A percentile compares a stretch with the other conserved stretches of the same genome.
Conservation (phyloP, 345 rosid genomes). For the Bruguiera gymnorhiza region DNA sequence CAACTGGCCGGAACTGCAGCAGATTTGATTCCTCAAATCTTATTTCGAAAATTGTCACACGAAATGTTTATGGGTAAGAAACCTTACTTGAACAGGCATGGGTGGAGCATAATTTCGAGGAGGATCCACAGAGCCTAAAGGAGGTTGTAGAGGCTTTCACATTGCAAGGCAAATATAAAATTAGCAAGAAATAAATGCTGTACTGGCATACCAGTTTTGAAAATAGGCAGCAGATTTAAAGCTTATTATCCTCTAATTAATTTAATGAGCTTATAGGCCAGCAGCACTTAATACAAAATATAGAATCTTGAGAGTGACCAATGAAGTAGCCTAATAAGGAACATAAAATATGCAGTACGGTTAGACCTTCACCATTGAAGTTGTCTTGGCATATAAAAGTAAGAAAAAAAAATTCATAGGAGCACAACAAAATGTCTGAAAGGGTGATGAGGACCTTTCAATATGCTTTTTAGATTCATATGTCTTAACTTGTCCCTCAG, state of each 20-base stretch:
- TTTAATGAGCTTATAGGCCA: background rate
- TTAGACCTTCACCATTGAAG: background rate
- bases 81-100: constrained; percentile 67
- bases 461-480: too few relatives aligned
- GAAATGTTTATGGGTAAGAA: constrained; percentile 14
- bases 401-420: background rate
- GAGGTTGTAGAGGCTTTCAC: constrained; percentile 60
- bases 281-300: constrained; percentile 6
- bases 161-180: constrained; percentile 9
- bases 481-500: too few relatives aligned
- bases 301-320: constrained; percentile 1
- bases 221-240: background rate
- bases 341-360: constrained; percentile 2
- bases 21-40: constrained; percentile 10
- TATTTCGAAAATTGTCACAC: constrained; percentile 6
- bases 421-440: background rate
- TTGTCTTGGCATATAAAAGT: background rate
- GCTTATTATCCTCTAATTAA: background rate
- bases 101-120: constrained; percentile 61
- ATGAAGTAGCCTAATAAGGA: constrained; percentile 7
- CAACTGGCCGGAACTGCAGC: constrained; percentile 63
- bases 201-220: constrained; percentile 2
- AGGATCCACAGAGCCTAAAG: constrained; percentile 55
- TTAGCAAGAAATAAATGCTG: constrained; percentile 14
- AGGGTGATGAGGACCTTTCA: too few relatives aligned